These are phyloP conservation scores for Lonicera japonica DNA, from an alignment of 129 eudicot genomes.

Conservation along the genomic window DNA sequence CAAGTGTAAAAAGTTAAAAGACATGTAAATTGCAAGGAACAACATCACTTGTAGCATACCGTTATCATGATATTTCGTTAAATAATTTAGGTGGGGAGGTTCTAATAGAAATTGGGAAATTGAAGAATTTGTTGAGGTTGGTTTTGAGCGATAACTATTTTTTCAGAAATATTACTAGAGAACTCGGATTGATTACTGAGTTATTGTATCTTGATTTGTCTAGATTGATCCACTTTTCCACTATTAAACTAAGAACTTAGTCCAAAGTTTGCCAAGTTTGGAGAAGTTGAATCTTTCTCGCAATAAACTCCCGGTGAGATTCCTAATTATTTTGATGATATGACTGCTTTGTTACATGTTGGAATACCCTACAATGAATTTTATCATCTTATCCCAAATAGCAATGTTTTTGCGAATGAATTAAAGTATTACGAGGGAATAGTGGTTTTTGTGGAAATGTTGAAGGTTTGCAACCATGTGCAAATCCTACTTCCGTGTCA, in stretches of 20 bases:
- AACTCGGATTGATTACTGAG: slow-evolving; percentile 10
- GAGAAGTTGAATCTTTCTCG: too few relatives aligned
- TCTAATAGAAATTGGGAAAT: slow-evolving; percentile 17
- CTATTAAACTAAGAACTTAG: slow-evolving; percentile 21
- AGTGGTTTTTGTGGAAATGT: slow-evolving; percentile 25
- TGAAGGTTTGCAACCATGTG: slow-evolving; percentile 16
- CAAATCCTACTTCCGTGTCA: background rate
- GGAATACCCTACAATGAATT: too few relatives aligned
- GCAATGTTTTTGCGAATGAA: slow-evolving; percentile 12
- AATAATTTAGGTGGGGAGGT: slow-evolving; percentile 20
- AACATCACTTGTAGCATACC: slow-evolving; percentile 14
- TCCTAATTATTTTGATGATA: too few relatives aligned
- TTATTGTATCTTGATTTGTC: slow-evolving; percentile 18
- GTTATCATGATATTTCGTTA: slow-evolving; percentile 14
- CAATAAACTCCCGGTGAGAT: too few relatives aligned
- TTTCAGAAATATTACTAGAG: too few relatives aligned
- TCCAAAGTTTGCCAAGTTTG: slow-evolving; percentile 9
- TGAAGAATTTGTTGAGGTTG: slow-evolving; percentile 8
- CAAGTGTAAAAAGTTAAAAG: slow-evolving; percentile 22
- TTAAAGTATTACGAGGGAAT: slow-evolving; percentile 19
- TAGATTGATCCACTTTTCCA: background rate
- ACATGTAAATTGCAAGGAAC: slow-evolving; percentile 17
- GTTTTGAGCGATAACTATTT: slow-evolving; percentile 18
- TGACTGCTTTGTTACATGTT: too few relatives aligned
- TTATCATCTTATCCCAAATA: too few relatives aligned